A percentile compares a stretch with the other conserved stretches of the same genome.
phyloP scores from a whole-genome alignment of 1,139 yeast genomes.

The Hemisphaericaspora lyxosophila region DNA sequence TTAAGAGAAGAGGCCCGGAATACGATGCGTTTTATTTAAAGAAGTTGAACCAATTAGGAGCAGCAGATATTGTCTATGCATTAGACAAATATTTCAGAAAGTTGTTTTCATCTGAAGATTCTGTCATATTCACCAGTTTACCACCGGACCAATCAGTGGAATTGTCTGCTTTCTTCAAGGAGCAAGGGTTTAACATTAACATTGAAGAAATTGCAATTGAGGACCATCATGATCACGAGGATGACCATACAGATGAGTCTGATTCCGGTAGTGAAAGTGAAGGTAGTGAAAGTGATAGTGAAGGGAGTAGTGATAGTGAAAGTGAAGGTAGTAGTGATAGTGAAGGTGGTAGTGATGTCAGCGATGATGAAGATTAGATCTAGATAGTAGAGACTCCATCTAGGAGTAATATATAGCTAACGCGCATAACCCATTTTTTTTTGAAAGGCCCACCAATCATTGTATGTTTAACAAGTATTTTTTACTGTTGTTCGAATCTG shows the following conservation, averaged over 20 bases:
- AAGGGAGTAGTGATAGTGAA: not conserved
- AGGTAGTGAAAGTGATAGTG: not conserved
- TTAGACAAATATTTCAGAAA: constrained; percentile 61
- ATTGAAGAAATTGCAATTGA: constrained; percentile 49
- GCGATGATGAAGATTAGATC: constrained; percentile 7
- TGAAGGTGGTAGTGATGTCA: constrained; percentile 5
- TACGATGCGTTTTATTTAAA: constrained; percentile 51
- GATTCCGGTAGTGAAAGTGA: constrained; percentile 8
- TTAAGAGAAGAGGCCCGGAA: constrained; percentile 70
- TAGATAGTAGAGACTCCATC: too few relatives aligned
- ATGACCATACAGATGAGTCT: constrained; percentile 11
- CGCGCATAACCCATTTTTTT: too few relatives aligned
- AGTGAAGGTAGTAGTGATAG: not conserved
- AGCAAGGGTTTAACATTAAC: constrained; percentile 59
- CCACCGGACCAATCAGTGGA: constrained; percentile 63
- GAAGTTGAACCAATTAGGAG: constrained; percentile 51
- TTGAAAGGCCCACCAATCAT: too few relatives aligned
- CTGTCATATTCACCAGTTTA: constrained; percentile 69
- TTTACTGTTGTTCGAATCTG: too few relatives aligned
- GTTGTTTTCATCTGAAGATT: constrained; percentile 54
- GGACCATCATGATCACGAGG: constrained; percentile 17
- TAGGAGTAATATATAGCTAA: too few relatives aligned
- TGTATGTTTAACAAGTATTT: too few relatives aligned
- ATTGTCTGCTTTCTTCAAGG: constrained; percentile 47
- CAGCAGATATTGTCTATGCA: constrained; percentile 54